phyloP scores from a whole-genome alignment of 495 filamentous ascomycete genomes.

The Talaromyces adpressus region DNA sequence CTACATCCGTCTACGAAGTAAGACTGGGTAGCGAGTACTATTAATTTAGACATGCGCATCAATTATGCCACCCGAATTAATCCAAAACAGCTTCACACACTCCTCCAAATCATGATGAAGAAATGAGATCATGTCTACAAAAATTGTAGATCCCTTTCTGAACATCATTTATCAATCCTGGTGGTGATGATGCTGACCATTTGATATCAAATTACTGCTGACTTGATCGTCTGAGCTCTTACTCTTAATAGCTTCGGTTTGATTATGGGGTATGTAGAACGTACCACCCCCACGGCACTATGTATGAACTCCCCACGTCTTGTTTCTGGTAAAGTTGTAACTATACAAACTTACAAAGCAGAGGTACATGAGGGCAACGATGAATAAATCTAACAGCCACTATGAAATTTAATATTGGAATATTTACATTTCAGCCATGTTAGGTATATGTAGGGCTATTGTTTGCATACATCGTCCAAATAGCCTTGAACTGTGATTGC shows the following conservation, averaged over 20 bases:
- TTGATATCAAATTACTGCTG: background rate
- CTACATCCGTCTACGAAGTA: background rate
- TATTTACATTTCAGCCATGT: background rate
- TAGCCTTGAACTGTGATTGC: background rate
- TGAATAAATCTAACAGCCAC: background rate
- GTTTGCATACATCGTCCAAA: background rate
- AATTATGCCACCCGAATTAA: background rate
- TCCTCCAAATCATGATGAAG: background rate
- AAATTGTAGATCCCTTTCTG: background rate
- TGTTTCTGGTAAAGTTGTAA: background rate
- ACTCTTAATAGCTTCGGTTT: background rate
- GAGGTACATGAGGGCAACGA: background rate
- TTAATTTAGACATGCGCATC: background rate
- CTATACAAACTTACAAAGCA: background rate
- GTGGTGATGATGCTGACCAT: background rate
- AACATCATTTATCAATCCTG: background rate
- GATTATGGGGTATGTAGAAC: background rate
- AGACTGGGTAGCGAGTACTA: background rate
- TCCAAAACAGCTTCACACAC: background rate
- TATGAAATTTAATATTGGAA: background rate
- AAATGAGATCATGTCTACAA: background rate
- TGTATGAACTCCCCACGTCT: background rate
- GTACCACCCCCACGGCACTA: background rate
- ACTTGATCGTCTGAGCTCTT: constrained; percentile 2
- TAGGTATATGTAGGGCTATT: background rate